A percentile compares a stretch with the other conserved stretches of the same genome.
Evolutionary conservation across 108 stramenopile genomes (phyloP).

Genomic region (Pseudonitzschia multistriata): DNA sequence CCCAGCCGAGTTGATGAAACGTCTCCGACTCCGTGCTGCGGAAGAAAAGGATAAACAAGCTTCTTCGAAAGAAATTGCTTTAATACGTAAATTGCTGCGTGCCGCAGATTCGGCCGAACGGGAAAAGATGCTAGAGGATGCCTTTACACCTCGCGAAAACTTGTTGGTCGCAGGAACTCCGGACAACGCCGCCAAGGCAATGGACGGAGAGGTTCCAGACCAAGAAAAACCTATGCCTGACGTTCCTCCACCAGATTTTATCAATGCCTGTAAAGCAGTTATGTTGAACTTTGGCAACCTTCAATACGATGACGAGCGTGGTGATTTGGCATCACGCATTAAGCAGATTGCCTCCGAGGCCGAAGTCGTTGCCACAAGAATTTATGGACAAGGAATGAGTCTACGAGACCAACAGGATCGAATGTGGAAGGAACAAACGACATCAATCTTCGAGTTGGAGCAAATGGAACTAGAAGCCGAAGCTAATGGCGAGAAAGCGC

Average conservation of each 20-base stretch:
- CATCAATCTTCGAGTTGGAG: conserved; percentile 88
- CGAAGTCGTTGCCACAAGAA: conserved; percentile 84
- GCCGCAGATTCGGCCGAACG: conserved; percentile 54
- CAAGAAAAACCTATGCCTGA: conserved; percentile 84
- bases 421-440: conserved; percentile 81
- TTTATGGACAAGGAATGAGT: conserved; percentile 88
- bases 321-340: conserved; percentile 75
- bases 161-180: conserved; percentile 79
- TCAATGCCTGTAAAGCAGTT: conserved; percentile 87
- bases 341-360: conserved; percentile 80
- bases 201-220: conserved; percentile 79
- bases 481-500: conserved; percentile 69
- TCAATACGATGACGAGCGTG: conserved; percentile 67
- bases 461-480: conserved; percentile 85
- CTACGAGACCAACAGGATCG: conserved; percentile 87
- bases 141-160: conserved; percentile 80
- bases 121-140: conserved; percentile 73
- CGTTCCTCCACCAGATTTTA: conserved; percentile 87
- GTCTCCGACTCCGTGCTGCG: conserved; percentile 59
- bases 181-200: conserved; percentile 79
- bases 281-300: conserved; percentile 88
- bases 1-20: conserved; percentile 76
- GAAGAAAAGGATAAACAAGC: conserved; percentile 84
- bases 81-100: conserved; percentile 77
- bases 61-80: conserved; percentile 72